Percentiles rank a stretch among this genome's conserved stretches.
Evolutionary conservation across 163 green algal species (phyloP).

Genomic region (Scenedesmus sp.): DNA sequence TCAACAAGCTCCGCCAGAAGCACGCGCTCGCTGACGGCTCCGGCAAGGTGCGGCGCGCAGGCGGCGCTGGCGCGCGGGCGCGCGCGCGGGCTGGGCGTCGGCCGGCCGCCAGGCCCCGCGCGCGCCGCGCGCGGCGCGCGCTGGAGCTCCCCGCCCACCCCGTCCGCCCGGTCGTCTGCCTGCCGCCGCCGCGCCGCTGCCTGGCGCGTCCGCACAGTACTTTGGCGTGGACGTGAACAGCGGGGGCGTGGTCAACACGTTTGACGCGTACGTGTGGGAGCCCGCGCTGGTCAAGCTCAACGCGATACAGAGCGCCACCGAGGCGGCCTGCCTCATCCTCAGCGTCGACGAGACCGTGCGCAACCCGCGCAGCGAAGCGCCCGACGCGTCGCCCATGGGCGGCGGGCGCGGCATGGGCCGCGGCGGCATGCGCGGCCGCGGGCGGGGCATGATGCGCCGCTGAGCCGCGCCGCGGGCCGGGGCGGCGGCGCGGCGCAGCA

Average conservation of each 20-base stretch:
- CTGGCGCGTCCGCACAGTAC: constrained; percentile 45
- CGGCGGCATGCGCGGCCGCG: constrained; percentile 17
- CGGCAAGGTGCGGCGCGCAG: constrained; percentile 54
- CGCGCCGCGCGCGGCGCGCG: too few species aligned
- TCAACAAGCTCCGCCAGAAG: constrained; percentile 97
- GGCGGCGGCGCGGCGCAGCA: too few species aligned
- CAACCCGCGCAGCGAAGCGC: constrained; percentile 87
- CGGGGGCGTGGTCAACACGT: constrained; percentile 96
- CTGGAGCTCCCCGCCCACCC: neutral
- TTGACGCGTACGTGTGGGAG: constrained; percentile 96
- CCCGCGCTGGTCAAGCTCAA: constrained; percentile 97
- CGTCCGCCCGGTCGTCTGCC: neutral
- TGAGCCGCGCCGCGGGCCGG: neutral
- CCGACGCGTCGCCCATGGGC: constrained; percentile 54
- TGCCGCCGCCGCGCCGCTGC: neutral
- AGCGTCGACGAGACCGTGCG: constrained; percentile 97
- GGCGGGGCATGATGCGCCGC: constrained; percentile 46
- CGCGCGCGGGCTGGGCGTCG: neutral
- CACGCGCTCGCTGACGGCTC: constrained; percentile 81
- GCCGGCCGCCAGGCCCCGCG: too few species aligned
- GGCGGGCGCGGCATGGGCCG: constrained; percentile 31
- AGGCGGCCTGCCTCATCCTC: constrained; percentile 97
- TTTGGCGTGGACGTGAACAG: constrained; percentile 89
- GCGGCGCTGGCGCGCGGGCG: neutral
- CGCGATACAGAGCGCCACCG: constrained; percentile 89